Evolutionary conservation across 2,329 filamentous ascomycete species (phyloP).

Genomic region (Botrytis fabae): DNA sequence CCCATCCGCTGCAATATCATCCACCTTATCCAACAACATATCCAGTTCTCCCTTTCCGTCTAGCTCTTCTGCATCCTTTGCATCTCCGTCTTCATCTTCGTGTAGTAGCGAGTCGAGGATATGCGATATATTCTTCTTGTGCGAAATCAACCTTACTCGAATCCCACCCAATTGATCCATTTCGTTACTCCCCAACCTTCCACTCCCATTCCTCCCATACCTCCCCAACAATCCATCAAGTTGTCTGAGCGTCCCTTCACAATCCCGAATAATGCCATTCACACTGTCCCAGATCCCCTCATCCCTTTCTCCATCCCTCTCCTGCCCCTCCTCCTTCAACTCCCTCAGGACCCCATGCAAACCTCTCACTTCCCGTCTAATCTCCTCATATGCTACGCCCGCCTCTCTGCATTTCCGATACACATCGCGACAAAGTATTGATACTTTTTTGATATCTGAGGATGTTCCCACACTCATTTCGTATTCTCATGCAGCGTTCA

Average conservation of each 20-base stretch:
- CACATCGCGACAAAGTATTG: conserved; percentile 55
- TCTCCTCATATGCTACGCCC: conserved; percentile 50
- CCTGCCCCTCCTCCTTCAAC: conserved; percentile 57
- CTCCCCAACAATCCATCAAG: conserved; percentile 55
- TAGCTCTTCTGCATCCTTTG: conserved; percentile 24
- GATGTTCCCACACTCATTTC: conserved; percentile 39
- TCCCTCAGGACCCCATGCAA: conserved; percentile 59
- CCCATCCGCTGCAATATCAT: conserved; percentile 55
- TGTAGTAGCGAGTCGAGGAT: conserved; percentile 59
- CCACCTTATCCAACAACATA: conserved; percentile 60
- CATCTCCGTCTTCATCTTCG: conserved; percentile 42
- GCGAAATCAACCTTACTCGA: conserved; percentile 49
- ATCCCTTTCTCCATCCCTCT: conserved; percentile 53
- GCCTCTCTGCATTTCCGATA: conserved; percentile 55
- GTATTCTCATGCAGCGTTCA: neutral
- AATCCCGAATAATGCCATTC: conserved; percentile 54
- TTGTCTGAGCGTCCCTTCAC: conserved; percentile 55
- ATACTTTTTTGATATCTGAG: conserved; percentile 54
- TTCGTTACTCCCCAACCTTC: conserved; percentile 38
- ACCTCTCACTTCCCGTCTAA: conserved; percentile 52
- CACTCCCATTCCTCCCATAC: conserved; percentile 39
- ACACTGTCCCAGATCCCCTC: conserved; percentile 51
- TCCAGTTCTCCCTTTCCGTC: conserved; percentile 46
- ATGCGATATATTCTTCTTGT: conserved; percentile 54
- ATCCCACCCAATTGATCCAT: conserved; percentile 39